A percentile compares a stretch with the other conserved stretches of the same genome.
Conservation (phyloP, 306 rosid species). For the Vicia faba region DNA sequence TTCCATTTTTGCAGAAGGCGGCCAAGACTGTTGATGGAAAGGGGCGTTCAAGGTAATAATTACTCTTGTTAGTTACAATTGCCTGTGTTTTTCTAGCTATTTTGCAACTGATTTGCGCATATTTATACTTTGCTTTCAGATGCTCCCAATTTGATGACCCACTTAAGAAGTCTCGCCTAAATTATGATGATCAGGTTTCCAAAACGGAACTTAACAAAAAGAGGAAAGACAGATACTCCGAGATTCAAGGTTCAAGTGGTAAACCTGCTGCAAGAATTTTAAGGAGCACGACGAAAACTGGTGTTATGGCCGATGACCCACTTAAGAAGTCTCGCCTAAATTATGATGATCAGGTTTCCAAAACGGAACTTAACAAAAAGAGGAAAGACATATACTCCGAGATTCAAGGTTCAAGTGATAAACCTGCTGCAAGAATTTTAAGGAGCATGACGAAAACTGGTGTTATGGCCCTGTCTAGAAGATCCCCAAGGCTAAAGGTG, state of each 20-base stretch:
- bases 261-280: constrained; percentile 48
- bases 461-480: constrained; percentile 47
- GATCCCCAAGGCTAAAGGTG: constrained; percentile 66
- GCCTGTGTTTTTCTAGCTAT: constrained; percentile 19
- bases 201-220: constrained; percentile 43
- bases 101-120: constrained; percentile 31
- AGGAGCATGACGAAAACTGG: constrained; percentile 52
- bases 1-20: constrained; percentile 52
- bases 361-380: constrained; percentile 44
- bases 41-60: constrained; percentile 69
- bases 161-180: constrained; percentile 42
- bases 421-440: constrained; percentile 48
- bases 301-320: constrained; percentile 28
- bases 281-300: constrained; percentile 54
- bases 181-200: constrained; percentile 39
- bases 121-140: constrained; percentile 50
- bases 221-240: constrained; percentile 47
- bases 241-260: constrained; percentile 40
- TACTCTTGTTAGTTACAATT: constrained; percentile 29
- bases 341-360: constrained; percentile 40
- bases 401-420: constrained; percentile 39
- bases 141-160: constrained; percentile 52
- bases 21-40: constrained; percentile 48
- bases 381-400: constrained; percentile 46
- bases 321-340: constrained; percentile 44